Conservation (phyloP, 2,329 filamentous ascomycete genomes). For the Fusarium redolens region DNA sequence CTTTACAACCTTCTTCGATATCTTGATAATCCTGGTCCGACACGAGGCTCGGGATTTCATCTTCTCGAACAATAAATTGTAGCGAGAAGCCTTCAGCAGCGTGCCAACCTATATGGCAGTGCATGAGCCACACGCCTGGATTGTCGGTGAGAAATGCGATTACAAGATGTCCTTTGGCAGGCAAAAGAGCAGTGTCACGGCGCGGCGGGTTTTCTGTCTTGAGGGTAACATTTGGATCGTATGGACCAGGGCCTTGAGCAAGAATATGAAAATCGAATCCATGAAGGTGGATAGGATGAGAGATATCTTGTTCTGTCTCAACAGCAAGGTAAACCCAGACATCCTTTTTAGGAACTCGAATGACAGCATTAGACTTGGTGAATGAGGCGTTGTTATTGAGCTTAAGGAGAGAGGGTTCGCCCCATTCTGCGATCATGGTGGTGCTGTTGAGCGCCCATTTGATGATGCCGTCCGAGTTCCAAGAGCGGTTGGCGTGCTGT, state of each 20-base stretch:
- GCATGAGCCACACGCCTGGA: slow-evolving; percentile 62
- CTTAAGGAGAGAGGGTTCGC: slow-evolving; percentile 44
- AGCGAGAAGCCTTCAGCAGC: slow-evolving; percentile 40
- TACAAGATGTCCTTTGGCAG: slow-evolving; percentile 57
- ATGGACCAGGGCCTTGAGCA: slow-evolving; percentile 42
- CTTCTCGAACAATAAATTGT: slow-evolving; percentile 39
- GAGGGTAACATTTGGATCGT: slow-evolving; percentile 33
- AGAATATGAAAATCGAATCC: slow-evolving; percentile 51
- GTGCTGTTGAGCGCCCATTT: slow-evolving; percentile 59
- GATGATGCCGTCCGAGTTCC: slow-evolving; percentile 51
- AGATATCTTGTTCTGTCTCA: slow-evolving; percentile 40
- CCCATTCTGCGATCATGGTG: slow-evolving; percentile 48
- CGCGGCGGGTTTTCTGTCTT: slow-evolving; percentile 59
- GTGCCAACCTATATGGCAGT: slow-evolving; percentile 58
- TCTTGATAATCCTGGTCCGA: slow-evolving; percentile 23
- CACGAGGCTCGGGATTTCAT: slow-evolving; percentile 34
- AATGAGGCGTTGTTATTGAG: slow-evolving; percentile 39
- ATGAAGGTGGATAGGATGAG: slow-evolving; percentile 53
- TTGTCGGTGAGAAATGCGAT: slow-evolving; percentile 63
- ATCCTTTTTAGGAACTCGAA: slow-evolving; percentile 44
- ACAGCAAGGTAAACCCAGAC: slow-evolving; percentile 49
- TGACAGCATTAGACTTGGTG: slow-evolving; percentile 43
- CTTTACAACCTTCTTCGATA: slow-evolving; percentile 27
- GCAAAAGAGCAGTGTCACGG: slow-evolving; percentile 63
- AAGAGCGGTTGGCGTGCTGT: slow-evolving; percentile 44